Conservation (phyloP, 1,284 basidiomycete species). For the Boletellus deceptivus region DNA sequence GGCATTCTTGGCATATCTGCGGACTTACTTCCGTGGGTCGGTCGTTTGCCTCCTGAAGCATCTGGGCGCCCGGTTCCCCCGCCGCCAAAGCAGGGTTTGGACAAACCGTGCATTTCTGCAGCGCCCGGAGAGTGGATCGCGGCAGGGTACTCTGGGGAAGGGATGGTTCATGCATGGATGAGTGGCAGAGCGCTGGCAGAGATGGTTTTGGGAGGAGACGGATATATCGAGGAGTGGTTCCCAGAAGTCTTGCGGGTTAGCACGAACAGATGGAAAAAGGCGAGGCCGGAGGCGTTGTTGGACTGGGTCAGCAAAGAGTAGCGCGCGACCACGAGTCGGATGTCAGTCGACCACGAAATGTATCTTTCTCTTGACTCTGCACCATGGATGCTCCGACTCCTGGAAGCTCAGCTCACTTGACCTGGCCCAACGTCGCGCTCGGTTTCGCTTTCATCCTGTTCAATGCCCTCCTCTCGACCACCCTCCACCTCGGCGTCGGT, state of each 20-base stretch:
- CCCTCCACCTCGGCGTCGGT: conserved; percentile 69
- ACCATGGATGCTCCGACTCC: conserved; percentile 27
- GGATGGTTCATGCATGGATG: conserved; percentile 38
- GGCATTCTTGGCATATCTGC: conserved; percentile 51
- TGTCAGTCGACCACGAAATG: no score
- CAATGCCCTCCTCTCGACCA: conserved; percentile 59
- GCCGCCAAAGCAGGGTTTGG: neutral
- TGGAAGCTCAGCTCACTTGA: conserved; percentile 35
- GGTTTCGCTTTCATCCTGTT: conserved; percentile 72
- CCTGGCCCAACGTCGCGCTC: conserved; percentile 71
- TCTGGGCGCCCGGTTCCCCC: conserved; percentile 34
- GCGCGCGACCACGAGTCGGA: no score
- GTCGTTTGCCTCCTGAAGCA: conserved; percentile 38
- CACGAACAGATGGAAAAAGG: conserved; percentile 42
- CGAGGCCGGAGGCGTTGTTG: conserved; percentile 35
- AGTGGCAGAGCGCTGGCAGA: conserved; percentile 33
- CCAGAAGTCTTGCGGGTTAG: conserved; percentile 43
- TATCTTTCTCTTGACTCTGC: no score
- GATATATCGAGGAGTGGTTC: conserved; percentile 41
- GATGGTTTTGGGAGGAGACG: conserved; percentile 37
- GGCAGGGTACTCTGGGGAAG: conserved; percentile 35
- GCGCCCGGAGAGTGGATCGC: conserved; percentile 48
- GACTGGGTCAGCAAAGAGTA: conserved; percentile 12
- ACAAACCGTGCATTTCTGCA: conserved; percentile 15
- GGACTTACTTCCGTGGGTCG: conserved; percentile 47